Evolutionary conservation across 805 yeast genomes (phyloP), one percentile per base, ranked within the genome.

Genomic region (Spathaspora boniae): DNA sequence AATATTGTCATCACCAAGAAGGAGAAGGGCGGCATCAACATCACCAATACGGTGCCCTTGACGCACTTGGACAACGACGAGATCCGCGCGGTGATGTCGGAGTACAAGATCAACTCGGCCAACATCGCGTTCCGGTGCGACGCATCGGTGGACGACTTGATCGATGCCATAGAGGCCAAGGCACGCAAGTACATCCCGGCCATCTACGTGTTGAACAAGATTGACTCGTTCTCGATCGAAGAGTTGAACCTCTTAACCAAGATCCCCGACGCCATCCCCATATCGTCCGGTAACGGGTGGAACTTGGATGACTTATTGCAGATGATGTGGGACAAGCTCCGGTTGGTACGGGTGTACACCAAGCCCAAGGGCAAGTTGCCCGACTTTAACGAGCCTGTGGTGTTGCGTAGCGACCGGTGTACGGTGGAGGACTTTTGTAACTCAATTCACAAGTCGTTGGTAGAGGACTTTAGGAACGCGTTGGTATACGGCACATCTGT

Each of bases 181-280:
- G 79, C 86, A 51, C 81, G 99, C 67, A 80, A 86, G 58, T 93
- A 93, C 60, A 87, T 93, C 47, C 98, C 98, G 2, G 98, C 96
- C 1, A 71, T 93, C 38, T 93, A 93, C 56, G 97, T 88, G 30
- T 70, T 93, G 55, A 93, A 93, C 73, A 93, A 93, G 65, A 91
- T 93, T 54, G 99, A 93, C 62, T 82, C 97, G 8, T 84, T 93
- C 56, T 84, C 96, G 6, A 74, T 91, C 36, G 94, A 93, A 64
- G 99, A 93, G 60, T 76, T 93, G 48, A 96, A 93, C 48, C 66
- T 93, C 40, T 64, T 93, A 43, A 83, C 86, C 68, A 78, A 93
- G 57, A 93, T 93, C 50, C 98, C 98, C 33, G 81, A 93, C 63
- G 97, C 98, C 6, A 95, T 93, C 34, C 98, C 98, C 26, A 91